Conservation (phyloP, 805 yeast species). For the Candida multigemmis region DNA sequence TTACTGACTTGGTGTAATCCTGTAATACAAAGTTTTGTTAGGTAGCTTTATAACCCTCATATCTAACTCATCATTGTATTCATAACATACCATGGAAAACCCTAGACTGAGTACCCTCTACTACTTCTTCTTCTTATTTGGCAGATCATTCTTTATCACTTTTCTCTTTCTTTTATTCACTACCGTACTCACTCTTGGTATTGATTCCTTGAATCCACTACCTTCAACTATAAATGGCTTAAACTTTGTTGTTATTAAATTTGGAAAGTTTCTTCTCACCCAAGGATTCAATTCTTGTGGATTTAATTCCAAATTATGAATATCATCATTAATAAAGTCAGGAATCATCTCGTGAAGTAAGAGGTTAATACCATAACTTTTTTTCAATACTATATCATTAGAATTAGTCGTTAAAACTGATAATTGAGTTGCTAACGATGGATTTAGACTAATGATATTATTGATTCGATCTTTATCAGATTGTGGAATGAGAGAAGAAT, state of each 20-base stretch:
- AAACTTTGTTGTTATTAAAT: slow-evolving; percentile 24
- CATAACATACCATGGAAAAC: too few species aligned
- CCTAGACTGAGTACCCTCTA: too few species aligned
- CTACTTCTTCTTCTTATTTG: too few species aligned
- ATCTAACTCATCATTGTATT: too few species aligned
- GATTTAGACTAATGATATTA: slow-evolving; percentile 12
- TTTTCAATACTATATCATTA: slow-evolving; percentile 7
- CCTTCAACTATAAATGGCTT: slow-evolving; percentile 18
- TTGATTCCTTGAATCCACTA: slow-evolving; percentile 11
- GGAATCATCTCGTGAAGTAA: slow-evolving; percentile 26
- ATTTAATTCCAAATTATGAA: slow-evolving; percentile 22
- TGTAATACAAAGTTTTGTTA: too few species aligned
- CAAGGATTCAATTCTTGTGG: slow-evolving; percentile 32
- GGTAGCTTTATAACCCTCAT: too few species aligned
- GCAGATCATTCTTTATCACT: too few species aligned
- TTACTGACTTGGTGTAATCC: too few species aligned
- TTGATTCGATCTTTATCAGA: slow-evolving; percentile 10
- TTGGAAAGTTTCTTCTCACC: slow-evolving; percentile 26
- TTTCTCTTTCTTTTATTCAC: too few species aligned
- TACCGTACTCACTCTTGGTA: slow-evolving; percentile 3
- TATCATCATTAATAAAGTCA: slow-evolving; percentile 28
- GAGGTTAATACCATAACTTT: slow-evolving; percentile 14
- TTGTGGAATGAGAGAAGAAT: too few species aligned
- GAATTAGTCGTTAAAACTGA: neutral
- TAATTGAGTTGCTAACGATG: slow-evolving; percentile 8